These are phyloP conservation scores for Vitis cinerea DNA, from an alignment of 164 flowering plant species.

Conservation along the genomic window DNA sequence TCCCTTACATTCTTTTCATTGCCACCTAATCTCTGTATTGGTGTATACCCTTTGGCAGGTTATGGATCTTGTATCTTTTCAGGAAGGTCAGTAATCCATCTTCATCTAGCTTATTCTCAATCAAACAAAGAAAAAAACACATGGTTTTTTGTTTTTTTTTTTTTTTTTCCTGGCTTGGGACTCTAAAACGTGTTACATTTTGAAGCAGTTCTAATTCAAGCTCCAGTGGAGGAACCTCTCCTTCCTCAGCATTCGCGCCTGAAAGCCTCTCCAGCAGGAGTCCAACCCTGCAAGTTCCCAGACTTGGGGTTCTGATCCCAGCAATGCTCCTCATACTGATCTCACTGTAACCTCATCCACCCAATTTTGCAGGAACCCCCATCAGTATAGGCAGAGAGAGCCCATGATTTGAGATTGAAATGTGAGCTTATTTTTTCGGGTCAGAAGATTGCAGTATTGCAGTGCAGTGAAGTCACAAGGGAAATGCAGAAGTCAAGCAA, in stretches of 20 bases:
- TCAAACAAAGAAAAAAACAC: not conserved
- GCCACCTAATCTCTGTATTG: conserved; percentile 3
- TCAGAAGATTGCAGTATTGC: too few species aligned
- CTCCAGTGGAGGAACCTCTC: conserved; percentile 20
- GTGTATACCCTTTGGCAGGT: conserved; percentile 40
- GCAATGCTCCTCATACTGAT: conserved; percentile 18
- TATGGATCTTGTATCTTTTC: conserved; percentile 59
- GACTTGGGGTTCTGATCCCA: conserved; percentile 11
- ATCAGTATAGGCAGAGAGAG: not conserved
- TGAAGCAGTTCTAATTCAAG: conserved; percentile 43
- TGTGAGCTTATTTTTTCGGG: too few species aligned
- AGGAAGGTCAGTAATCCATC: conserved; percentile 52
- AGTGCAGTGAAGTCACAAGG: too few species aligned
- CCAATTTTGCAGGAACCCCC: conserved; percentile 11
- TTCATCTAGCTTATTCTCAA: not conserved
- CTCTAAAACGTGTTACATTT: not conserved
- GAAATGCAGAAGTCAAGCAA: too few species aligned
- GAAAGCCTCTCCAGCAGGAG: conserved; percentile 27
- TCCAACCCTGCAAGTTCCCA: conserved; percentile 21
- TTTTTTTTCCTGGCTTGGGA: not conserved
- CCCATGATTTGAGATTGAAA: too few species aligned
- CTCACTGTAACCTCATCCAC: conserved; percentile 11
- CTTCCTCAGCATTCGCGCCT: conserved; percentile 48
- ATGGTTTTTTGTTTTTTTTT: not conserved
- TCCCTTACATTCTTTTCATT: not conserved